These are phyloP conservation scores for Citrus trifoliata DNA, from an alignment of 345 rosid genomes.

Conservation along the genomic window DNA sequence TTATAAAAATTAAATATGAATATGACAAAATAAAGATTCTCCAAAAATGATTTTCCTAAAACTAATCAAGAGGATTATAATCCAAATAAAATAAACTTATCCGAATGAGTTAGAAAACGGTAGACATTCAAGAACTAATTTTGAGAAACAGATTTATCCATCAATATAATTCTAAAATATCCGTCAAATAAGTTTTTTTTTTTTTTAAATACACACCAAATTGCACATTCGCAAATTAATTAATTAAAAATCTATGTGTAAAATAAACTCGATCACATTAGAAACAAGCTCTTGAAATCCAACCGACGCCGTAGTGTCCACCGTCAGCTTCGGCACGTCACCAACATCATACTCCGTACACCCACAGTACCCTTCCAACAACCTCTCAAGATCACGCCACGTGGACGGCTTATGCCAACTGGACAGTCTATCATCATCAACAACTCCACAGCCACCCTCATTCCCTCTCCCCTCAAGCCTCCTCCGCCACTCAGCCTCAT, in stretches of 20 bases:
- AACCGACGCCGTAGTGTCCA: constrained; percentile 43
- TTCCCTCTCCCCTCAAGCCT: constrained; percentile 45
- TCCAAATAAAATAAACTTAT: too few species aligned
- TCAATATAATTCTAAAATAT: too few species aligned
- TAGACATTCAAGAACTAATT: too few species aligned
- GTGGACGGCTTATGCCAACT: constrained; percentile 69
- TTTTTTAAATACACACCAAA: too few species aligned
- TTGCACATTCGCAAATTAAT: too few species aligned
- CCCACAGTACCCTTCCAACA: constrained; percentile 51
- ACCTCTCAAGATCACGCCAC: constrained; percentile 57
- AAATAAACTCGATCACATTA: constrained; percentile 34
- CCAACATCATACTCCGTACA: constrained; percentile 59
- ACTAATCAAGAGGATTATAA: too few species aligned
- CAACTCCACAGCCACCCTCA: not conserved
- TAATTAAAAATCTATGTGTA: not conserved
- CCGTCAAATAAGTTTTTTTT: too few species aligned
- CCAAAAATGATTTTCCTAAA: too few species aligned
- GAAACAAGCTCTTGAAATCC: constrained; percentile 29
- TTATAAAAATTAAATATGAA: too few species aligned
- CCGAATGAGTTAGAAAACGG: too few species aligned
- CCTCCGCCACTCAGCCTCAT: constrained; percentile 50
- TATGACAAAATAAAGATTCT: too few species aligned
- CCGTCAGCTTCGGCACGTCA: constrained; percentile 42
- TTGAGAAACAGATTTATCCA: too few species aligned
- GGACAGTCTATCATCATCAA: not conserved